Conservation (phyloP, 1,284 basidiomycete genomes). For the Porogramme epimiltina region DNA sequence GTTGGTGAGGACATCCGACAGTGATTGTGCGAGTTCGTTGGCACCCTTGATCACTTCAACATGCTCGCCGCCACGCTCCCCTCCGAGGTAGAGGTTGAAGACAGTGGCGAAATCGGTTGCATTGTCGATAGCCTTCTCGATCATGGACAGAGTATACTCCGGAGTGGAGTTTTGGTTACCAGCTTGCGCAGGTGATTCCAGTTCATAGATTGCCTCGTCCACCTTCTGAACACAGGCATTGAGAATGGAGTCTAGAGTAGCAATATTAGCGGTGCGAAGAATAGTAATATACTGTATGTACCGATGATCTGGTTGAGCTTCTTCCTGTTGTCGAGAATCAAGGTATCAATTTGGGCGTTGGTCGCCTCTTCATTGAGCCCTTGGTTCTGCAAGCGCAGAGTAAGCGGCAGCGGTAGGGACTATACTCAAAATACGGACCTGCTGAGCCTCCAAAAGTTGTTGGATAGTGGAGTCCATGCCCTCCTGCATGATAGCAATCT, state of each 20-base stretch:
- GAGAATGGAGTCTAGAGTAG: conserved; percentile 84
- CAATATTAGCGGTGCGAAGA: conserved; percentile 5
- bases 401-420: conserved; percentile 5
- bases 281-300: conserved; percentile 32
- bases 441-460: conserved; percentile 85
- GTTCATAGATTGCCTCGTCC: conserved; percentile 96
- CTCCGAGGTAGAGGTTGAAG: conserved; percentile 90
- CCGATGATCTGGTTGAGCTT: conserved; percentile 98
- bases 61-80: conserved; percentile 89
- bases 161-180: conserved; percentile 97
- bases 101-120: conserved; percentile 95
- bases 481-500: conserved; percentile 94
- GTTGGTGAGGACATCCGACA: conserved; percentile 90
- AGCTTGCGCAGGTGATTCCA: conserved; percentile 92
- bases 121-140: conserved; percentile 94
- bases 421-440: conserved; percentile 48
- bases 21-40: conserved; percentile 93
- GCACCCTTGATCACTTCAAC: conserved; percentile 98
- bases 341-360: conserved; percentile 94
- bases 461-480: conserved; percentile 95
- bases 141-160: conserved; percentile 97
- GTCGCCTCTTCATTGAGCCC: conserved; percentile 87
- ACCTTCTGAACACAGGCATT: conserved; percentile 97
- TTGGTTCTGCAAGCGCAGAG: conserved; percentile 57
- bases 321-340: conserved; percentile 97